Evolutionary conservation across 2,329 filamentous ascomycete genomes (phyloP).

Genomic region (Aspergillus glaucus): DNA sequence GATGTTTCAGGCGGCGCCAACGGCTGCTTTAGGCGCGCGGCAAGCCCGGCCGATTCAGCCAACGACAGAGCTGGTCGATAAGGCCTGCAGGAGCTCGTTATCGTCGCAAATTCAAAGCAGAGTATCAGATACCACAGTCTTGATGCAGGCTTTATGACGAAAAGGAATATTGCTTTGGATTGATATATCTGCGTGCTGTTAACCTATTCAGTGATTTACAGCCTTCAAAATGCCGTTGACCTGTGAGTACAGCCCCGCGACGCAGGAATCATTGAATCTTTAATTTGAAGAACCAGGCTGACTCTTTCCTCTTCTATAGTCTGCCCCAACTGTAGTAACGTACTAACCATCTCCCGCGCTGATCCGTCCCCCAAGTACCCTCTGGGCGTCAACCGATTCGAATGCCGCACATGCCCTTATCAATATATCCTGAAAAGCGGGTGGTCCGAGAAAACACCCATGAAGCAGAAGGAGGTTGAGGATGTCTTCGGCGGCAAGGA

Average conservation of each 20-base stretch:
- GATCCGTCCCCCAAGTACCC: conserved; percentile 33
- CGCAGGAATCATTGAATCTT: not conserved
- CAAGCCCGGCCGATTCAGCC: conserved; percentile 14
- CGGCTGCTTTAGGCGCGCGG: conserved; percentile 25
- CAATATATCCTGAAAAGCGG: conserved; percentile 73
- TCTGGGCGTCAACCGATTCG: conserved; percentile 66
- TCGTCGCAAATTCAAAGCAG: conserved; percentile 15
- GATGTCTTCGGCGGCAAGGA: conserved; percentile 84
- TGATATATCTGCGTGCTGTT: not conserved
- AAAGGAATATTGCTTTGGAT: not conserved
- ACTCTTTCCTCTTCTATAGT: conserved; percentile 26
- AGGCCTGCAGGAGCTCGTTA: conserved; percentile 7
- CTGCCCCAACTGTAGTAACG: conserved; percentile 46
- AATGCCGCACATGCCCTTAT: conserved; percentile 94
- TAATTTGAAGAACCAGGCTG: conserved; percentile 6
- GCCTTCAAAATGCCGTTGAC: conserved; percentile 31
- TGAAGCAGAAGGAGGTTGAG: conserved; percentile 81
- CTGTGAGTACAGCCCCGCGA: conserved; percentile 21
- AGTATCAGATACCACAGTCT: conserved; percentile 8
- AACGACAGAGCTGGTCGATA: conserved; percentile 10
- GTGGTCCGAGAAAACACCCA: conserved; percentile 72
- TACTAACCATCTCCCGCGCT: conserved; percentile 40
- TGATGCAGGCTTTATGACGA: not conserved
- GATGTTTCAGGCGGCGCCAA: conserved; percentile 8
- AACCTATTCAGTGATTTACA: not conserved